A percentile compares a stretch with the other conserved stretches of the same genome.
phyloP scores from a whole-genome alignment of 1,284 basidiomycete genomes.

The Melanopsichium pennsylvanicum region DNA sequence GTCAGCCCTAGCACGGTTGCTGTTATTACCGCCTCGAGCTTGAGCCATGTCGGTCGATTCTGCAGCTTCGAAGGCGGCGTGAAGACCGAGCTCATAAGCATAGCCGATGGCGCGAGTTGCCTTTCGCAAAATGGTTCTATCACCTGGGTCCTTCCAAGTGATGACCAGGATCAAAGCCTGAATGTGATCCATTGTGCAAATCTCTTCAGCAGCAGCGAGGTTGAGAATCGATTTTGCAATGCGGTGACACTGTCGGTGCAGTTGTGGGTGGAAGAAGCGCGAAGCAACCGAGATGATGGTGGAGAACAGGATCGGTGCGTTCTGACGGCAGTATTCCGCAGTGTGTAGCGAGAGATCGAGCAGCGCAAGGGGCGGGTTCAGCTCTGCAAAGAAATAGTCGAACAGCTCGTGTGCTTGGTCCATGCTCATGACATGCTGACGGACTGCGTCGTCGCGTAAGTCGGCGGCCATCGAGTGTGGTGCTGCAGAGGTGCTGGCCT shows the following conservation, averaged over 20 bases:
- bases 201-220: slow-evolving; percentile 77
- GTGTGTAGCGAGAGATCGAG: slow-evolving; percentile 66
- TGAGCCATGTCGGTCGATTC: background rate
- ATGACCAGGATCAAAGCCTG: slow-evolving; percentile 83
- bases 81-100: slow-evolving; percentile 65
- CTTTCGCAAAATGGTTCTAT: slow-evolving; percentile 64
- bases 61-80: slow-evolving; percentile 17
- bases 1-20: slow-evolving; percentile 11
- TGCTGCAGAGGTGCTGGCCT: slow-evolving; percentile 2
- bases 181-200: slow-evolving; percentile 80
- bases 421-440: slow-evolving; percentile 29
- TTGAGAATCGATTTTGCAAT: slow-evolving; percentile 74
- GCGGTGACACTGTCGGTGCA: slow-evolving; percentile 75
- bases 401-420: slow-evolving; percentile 39
- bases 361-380: slow-evolving; percentile 59
- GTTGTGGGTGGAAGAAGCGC: slow-evolving; percentile 80
- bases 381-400: slow-evolving; percentile 36
- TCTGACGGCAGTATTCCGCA: slow-evolving; percentile 74
- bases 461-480: slow-evolving; percentile 12
- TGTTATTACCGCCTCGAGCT: background rate
- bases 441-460: slow-evolving; percentile 32
- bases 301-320: slow-evolving; percentile 80
- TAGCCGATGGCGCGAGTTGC: slow-evolving; percentile 62
- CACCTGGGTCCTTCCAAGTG: slow-evolving; percentile 76
- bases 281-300: slow-evolving; percentile 80